Evolutionary conservation across 2,329 filamentous ascomycete species (phyloP).

Genomic region (Aspergillus pseudoviridinutans): DNA sequence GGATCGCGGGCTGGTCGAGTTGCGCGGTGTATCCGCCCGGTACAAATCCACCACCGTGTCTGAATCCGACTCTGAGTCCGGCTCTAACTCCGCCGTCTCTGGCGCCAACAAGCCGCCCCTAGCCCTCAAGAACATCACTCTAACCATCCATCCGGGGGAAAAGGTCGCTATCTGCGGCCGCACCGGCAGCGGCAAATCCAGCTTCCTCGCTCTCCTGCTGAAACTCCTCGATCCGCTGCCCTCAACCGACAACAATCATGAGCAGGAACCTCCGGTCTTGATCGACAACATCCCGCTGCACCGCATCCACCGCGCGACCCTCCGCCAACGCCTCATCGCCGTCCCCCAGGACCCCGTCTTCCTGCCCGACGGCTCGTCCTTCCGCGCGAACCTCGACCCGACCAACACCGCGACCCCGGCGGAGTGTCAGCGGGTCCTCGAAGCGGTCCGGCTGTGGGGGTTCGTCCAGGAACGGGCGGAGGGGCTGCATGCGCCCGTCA

Average conservation of each 20-base stretch:
- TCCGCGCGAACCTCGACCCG: not conserved
- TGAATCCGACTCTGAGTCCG: not conserved
- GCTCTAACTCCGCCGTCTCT: not conserved
- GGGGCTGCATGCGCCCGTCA: not conserved
- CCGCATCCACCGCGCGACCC: conserved; percentile 37
- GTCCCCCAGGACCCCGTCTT: conserved; percentile 19
- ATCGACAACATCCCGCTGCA: conserved; percentile 39
- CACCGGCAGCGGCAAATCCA: conserved; percentile 39
- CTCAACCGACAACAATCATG: conserved; percentile 21
- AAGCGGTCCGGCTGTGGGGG: not conserved
- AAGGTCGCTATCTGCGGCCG: not conserved
- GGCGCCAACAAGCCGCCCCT: conserved; percentile 1
- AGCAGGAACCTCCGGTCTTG: conserved; percentile 20
- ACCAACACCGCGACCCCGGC: not conserved
- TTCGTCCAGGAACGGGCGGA: not conserved
- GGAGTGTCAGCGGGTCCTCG: not conserved
- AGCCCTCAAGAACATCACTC: too few species aligned
- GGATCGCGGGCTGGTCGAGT: too few species aligned
- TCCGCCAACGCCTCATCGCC: conserved; percentile 50
- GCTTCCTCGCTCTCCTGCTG: conserved; percentile 38
- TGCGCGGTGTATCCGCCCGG: too few species aligned
- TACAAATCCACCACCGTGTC: not conserved
- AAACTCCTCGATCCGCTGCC: conserved; percentile 35
- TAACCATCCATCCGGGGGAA: too few species aligned
- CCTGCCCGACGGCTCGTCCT: conserved; percentile 14